Percentiles rank a stretch among this genome's conserved stretches.
These are phyloP conservation scores for Lachancea thermotolerans DNA, from an alignment of 805 yeast species.

Conservation along the genomic window DNA sequence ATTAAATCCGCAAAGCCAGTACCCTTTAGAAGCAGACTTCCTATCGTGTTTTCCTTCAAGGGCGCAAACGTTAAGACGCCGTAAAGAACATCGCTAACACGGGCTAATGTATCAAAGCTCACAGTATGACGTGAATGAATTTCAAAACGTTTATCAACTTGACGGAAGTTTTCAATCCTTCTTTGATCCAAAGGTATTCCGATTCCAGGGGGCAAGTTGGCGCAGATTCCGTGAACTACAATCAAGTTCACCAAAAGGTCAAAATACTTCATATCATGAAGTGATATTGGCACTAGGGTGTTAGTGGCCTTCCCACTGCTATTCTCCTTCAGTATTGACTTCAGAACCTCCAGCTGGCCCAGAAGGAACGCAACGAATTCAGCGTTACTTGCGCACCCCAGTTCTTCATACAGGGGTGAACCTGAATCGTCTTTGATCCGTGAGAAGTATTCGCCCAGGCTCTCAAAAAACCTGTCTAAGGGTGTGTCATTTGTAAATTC, in stretches of 20 bases:
- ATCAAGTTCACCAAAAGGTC: slow-evolving; percentile 57
- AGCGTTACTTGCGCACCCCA: slow-evolving; percentile 12
- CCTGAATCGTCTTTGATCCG: slow-evolving; percentile 8
- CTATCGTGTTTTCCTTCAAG: slow-evolving; percentile 23
- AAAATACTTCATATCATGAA: slow-evolving; percentile 77
- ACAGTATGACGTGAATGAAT: slow-evolving; percentile 16
- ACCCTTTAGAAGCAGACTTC: slow-evolving; percentile 48
- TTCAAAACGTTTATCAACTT: slow-evolving; percentile 20
- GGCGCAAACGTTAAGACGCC: slow-evolving; percentile 16
- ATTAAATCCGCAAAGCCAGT: slow-evolving; percentile 59
- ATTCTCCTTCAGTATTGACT: not conserved
- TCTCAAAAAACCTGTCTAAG: slow-evolving; percentile 30
- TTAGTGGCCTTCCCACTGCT: slow-evolving; percentile 14
- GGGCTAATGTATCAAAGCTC: slow-evolving; percentile 9
- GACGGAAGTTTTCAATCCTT: slow-evolving; percentile 43
- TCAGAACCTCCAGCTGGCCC: slow-evolving; percentile 11
- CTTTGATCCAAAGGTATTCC: slow-evolving; percentile 63
- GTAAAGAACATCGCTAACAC: slow-evolving; percentile 18
- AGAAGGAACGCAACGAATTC: slow-evolving; percentile 18
- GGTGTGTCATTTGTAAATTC: slow-evolving; percentile 28
- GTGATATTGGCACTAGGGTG: slow-evolving; percentile 51
- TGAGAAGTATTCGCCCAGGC: slow-evolving; percentile 14
- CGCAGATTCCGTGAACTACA: slow-evolving; percentile 64
- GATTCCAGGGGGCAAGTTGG: slow-evolving; percentile 47
- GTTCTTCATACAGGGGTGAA: slow-evolving; percentile 10